phyloP scores from a whole-genome alignment of 768 basidiomycete genomes.

The Suillus placidus region DNA sequence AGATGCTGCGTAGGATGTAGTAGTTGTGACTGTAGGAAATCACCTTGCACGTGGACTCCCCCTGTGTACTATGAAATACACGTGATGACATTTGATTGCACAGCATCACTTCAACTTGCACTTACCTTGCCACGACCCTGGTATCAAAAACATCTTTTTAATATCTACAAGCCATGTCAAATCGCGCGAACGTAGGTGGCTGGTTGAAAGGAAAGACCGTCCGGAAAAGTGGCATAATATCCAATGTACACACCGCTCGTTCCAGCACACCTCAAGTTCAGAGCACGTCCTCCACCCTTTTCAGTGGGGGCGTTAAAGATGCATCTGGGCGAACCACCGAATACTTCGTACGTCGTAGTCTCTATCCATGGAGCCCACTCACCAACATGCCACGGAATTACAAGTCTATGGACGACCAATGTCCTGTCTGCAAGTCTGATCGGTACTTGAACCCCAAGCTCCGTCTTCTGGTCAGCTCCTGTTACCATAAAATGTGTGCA shows the following conservation, averaged over 20 bases:
- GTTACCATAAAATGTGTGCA: conserved; percentile 96
- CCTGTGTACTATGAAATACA: conserved; percentile 6
- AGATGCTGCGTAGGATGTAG: neutral
- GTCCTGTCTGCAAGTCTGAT: conserved; percentile 97
- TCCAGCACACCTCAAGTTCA: conserved; percentile 70
- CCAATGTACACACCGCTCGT: conserved; percentile 50
- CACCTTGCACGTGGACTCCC: neutral
- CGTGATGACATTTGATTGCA: neutral
- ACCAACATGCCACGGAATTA: conserved; percentile 9
- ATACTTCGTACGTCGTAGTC: conserved; percentile 62
- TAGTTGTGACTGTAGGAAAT: neutral
- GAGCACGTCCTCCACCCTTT: conserved; percentile 73
- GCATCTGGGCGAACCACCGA: conserved; percentile 79
- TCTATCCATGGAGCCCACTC: conserved; percentile 2
- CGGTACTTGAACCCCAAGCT: conserved; percentile 94
- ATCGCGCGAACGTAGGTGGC: conserved; percentile 30
- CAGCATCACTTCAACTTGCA: neutral
- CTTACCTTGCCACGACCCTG: neutral
- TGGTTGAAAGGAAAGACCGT: conserved; percentile 81
- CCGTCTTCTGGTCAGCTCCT: conserved; percentile 90
- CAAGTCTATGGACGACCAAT: conserved; percentile 90
- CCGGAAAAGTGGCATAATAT: conserved; percentile 59
- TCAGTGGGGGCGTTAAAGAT: conserved; percentile 86
- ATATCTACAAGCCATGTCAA: conserved; percentile 33
- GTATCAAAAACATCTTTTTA: neutral